Evolutionary conservation across 306 rosid species (phyloP).

Genomic region (Spatholobus suberectus): DNA sequence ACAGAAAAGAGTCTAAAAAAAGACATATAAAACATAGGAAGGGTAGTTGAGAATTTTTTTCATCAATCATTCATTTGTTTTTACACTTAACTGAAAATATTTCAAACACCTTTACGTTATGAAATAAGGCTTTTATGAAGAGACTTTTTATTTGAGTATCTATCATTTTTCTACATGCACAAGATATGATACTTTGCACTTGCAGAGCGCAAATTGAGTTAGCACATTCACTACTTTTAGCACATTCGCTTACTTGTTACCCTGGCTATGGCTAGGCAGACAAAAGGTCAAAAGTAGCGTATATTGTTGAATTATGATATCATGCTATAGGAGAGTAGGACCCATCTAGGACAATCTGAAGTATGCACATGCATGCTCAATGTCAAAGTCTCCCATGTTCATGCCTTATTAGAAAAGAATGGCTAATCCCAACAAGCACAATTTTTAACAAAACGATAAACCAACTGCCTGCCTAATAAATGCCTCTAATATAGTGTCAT

Average conservation of each 20-base stretch:
- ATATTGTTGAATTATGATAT: constrained; percentile 37
- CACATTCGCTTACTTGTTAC: background rate
- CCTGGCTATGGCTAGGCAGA: background rate
- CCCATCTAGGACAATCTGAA: background rate
- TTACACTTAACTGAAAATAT: background rate
- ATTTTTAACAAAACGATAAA: background rate
- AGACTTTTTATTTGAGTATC: background rate
- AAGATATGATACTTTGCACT: background rate
- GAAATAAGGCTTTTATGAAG: background rate
- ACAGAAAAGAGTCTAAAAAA: background rate
- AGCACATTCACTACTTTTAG: background rate
- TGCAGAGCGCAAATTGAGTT: background rate
- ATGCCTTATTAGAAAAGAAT: background rate
- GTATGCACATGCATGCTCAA: constrained; percentile 26
- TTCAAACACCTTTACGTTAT: background rate
- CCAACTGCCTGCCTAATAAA: background rate
- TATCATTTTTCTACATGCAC: background rate
- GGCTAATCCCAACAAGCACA: background rate
- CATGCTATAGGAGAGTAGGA: background rate
- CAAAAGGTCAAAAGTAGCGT: constrained; percentile 50
- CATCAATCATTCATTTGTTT: background rate
- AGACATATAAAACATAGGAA: background rate
- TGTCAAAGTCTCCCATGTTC: constrained; percentile 35
- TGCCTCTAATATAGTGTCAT: background rate
- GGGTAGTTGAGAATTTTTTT: background rate